Base-by-base conservation (phyloP, 106 monocot species). In the Acorus calamus region DNA sequence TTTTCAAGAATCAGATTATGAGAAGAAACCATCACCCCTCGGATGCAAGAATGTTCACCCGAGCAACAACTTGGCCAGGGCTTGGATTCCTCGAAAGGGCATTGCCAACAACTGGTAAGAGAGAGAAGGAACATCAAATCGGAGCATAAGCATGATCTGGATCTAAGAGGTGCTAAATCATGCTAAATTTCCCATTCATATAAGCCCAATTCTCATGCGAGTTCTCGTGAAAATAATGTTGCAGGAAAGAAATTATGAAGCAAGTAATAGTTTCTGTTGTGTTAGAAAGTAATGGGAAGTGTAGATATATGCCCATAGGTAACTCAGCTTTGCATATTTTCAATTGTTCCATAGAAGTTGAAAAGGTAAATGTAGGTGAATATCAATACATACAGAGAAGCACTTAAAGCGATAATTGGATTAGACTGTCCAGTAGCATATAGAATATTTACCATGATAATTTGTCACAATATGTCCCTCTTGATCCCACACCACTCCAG, bases 401-500 rank as follows among this genome's bases (percentile, higher is more conserved):
- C 28, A 28, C 28, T 28, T 28, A 28, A 28, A 28, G 28, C 28
- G 28, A 28, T 28, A 28, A 28, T 28, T 28, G 28, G 28, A 28
- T 28, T 28, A 28, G 28, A 28, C 28, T 28, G 28, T 28, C 28
- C 28, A 28, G 1, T 28, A 0, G 1, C 28, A 28, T 28, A 28
- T 28, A 28, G 28, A 28, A 28, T 28, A 28, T 28, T 28, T 83
- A 86, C 93, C 93, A 78, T 94, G 93, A 59, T 89, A 94, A 71
- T 94, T 94, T 70, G 94, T 94, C 63, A 94, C 89, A 52, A 86
- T 86, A 69, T 89, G 79, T 57, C 94, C 94, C 55, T 70, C 73
- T 52, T 55, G 58, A 80, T 89, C 86, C 89, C 94, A 94, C 53
- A 94, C 77, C 62, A 94, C 77, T 59, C 89, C 94, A 70, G 94